Conservation (phyloP, 495 filamentous ascomycete species). For the Penicillium pulvis region DNA sequence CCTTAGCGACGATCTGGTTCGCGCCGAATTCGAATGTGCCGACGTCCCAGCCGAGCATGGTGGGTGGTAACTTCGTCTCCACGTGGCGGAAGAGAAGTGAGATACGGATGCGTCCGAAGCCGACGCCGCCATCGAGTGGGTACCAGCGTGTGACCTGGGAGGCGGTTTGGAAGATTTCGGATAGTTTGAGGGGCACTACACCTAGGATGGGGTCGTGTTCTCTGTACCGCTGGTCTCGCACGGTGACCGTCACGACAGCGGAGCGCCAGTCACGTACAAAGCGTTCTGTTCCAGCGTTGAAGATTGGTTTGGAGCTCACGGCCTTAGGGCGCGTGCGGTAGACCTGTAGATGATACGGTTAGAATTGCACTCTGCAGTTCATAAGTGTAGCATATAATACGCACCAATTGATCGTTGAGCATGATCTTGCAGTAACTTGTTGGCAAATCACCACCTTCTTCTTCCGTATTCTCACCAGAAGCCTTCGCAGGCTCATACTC, state of each 20-base stretch:
- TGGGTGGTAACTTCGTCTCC: conserved; percentile 77
- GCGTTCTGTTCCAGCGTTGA: conserved; percentile 91
- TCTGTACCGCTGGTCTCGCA: conserved; percentile 82
- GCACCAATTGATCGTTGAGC: conserved; percentile 80
- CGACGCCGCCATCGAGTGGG: conserved; percentile 66
- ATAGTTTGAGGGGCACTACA: conserved; percentile 82
- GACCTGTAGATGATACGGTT: conserved; percentile 39
- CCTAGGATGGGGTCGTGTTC: conserved; percentile 95
- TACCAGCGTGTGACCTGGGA: conserved; percentile 78
- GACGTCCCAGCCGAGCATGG: conserved; percentile 87
- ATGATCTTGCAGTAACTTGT: conserved; percentile 91
- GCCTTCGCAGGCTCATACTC: conserved; percentile 90
- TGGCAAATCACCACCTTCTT: conserved; percentile 74
- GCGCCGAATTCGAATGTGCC: conserved; percentile 87
- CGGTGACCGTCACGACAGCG: conserved; percentile 79
- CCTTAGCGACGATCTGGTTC: conserved; percentile 60
- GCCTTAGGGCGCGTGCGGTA: conserved; percentile 92
- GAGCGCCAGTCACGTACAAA: conserved; percentile 96
- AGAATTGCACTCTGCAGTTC: not conserved
- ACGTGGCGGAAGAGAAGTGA: conserved; percentile 84
- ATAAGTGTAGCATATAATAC: conserved; percentile 1
- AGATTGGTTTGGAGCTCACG: conserved; percentile 90
- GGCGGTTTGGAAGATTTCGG: conserved; percentile 80
- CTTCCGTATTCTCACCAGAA: conserved; percentile 81
- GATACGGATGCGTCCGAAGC: conserved; percentile 88